Conservation (phyloP, 208 protist genomes). For the Blastocrithidia nonstop region DNA sequence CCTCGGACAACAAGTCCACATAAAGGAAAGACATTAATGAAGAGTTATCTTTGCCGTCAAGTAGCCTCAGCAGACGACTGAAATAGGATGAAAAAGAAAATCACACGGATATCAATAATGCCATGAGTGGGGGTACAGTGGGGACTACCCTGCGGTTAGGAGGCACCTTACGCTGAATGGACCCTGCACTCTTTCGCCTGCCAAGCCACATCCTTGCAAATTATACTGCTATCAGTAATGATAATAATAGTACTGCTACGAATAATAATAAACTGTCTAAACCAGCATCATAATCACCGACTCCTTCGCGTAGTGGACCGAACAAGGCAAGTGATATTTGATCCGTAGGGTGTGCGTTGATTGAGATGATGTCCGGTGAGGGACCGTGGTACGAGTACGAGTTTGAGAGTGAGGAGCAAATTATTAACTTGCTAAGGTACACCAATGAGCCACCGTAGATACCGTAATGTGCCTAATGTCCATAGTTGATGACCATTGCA, state of each 20-base stretch:
- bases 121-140: neutral
- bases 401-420: slow-evolving; percentile 75
- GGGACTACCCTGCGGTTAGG: slow-evolving; percentile 40
- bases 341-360: slow-evolving; percentile 80
- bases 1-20: neutral
- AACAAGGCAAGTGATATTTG: slow-evolving; percentile 81
- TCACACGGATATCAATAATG: neutral
- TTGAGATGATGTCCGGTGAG: slow-evolving; percentile 83
- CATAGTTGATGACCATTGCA: slow-evolving; percentile 46
- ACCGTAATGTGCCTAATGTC: slow-evolving; percentile 53
- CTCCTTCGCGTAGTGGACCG: slow-evolving; percentile 11
- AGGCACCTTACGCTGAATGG: slow-evolving; percentile 84
- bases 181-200: slow-evolving; percentile 56
- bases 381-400: slow-evolving; percentile 84
- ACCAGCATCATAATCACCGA: neutral
- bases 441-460: slow-evolving; percentile 66
- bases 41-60: neutral
- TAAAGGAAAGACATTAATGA: neutral
- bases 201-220: too few species aligned
- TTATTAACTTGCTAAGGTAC: slow-evolving; percentile 75
- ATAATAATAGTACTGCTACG: neutral
- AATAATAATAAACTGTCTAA: neutral
- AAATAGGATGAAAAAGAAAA: too few species aligned
- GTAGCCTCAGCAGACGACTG: neutral
- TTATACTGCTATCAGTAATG: neutral